phyloP scores from a whole-genome alignment of 352 stramenopile species.

The Phytophthora lateralis region DNA sequence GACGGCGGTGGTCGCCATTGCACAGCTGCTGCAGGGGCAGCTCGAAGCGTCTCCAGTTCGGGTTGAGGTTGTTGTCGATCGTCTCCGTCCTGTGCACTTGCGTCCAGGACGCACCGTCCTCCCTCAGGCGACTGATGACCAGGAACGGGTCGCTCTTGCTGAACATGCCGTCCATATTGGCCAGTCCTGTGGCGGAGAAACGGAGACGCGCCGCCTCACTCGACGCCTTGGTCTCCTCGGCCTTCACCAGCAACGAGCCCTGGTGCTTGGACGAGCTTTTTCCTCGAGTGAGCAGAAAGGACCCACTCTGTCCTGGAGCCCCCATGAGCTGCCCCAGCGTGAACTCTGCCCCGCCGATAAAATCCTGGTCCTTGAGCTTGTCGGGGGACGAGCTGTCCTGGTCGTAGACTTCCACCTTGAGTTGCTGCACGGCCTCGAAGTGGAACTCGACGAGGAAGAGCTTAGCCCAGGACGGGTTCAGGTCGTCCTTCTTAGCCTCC shows the following conservation, averaged over 20 bases:
- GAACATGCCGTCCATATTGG: conserved; percentile 76
- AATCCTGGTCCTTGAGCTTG: conserved; percentile 71
- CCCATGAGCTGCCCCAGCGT: conserved; percentile 84
- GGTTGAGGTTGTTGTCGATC: conserved; percentile 78
- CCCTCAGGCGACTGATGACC: conserved; percentile 55
- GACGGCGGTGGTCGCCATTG: conserved; percentile 75
- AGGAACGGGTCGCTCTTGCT: conserved; percentile 71
- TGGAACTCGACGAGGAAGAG: conserved; percentile 84
- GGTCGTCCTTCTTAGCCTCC: conserved; percentile 75
- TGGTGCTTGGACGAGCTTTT: conserved; percentile 53
- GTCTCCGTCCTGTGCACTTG: conserved; percentile 71
- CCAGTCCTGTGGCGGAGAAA: conserved; percentile 50
- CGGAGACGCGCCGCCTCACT: conserved; percentile 51
- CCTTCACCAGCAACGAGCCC: conserved; percentile 60
- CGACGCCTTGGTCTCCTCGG: conserved; percentile 59
- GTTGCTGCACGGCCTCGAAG: conserved; percentile 86
- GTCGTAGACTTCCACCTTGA: conserved; percentile 89
- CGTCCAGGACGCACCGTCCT: conserved; percentile 60
- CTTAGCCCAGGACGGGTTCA: conserved; percentile 82
- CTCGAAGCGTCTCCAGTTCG: conserved; percentile 62
- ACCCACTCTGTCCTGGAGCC: conserved; percentile 61
- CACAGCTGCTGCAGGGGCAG: conserved; percentile 73
- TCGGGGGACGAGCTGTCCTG: conserved; percentile 69
- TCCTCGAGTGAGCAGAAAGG: conserved; percentile 52
- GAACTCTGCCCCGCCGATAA: conserved; percentile 79